These are phyloP conservation scores for Colletotrichum sojae DNA, from an alignment of 2,329 filamentous ascomycete species.

Conservation along the genomic window DNA sequence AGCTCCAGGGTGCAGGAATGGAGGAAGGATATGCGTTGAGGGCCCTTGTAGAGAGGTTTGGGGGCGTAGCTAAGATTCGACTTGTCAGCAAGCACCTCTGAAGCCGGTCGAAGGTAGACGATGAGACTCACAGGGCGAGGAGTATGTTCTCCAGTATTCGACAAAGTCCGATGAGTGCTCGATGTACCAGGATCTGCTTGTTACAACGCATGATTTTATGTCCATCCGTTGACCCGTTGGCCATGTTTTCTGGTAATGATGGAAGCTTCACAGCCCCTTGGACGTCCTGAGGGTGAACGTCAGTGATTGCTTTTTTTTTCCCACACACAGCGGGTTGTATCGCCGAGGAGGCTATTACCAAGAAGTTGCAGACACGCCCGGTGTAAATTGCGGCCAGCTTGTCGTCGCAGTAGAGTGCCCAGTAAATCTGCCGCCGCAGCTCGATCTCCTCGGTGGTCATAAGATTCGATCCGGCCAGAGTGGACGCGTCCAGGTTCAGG, in stretches of 20 bases:
- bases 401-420: slow-evolving; percentile 53
- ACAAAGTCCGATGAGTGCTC: slow-evolving; percentile 47
- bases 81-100: background rate
- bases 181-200: slow-evolving; percentile 41
- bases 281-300: no score
- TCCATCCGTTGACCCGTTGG: background rate
- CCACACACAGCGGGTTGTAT: background rate
- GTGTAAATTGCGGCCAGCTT: slow-evolving; percentile 53
- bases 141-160: slow-evolving; percentile 51
- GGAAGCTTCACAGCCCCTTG: slow-evolving; percentile 50
- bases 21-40: slow-evolving; percentile 47
- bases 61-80: slow-evolving; percentile 47
- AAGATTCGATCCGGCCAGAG: slow-evolving; percentile 44
- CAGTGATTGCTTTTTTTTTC: no score
- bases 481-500: slow-evolving; percentile 51
- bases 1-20: slow-evolving; percentile 50
- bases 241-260: slow-evolving; percentile 26
- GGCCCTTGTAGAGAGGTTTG: slow-evolving; percentile 43
- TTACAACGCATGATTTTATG: slow-evolving; percentile 13
- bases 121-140: slow-evolving; percentile 45
- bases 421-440: slow-evolving; percentile 53
- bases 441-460: slow-evolving; percentile 49
- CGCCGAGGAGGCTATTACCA: slow-evolving; percentile 44
- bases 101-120: no score
- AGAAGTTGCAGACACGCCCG: slow-evolving; percentile 52